Evolutionary conservation across 768 basidiomycete genomes (phyloP), one percentile per base, ranked within the genome.

Genomic region (Hygrophorus russula): DNA sequence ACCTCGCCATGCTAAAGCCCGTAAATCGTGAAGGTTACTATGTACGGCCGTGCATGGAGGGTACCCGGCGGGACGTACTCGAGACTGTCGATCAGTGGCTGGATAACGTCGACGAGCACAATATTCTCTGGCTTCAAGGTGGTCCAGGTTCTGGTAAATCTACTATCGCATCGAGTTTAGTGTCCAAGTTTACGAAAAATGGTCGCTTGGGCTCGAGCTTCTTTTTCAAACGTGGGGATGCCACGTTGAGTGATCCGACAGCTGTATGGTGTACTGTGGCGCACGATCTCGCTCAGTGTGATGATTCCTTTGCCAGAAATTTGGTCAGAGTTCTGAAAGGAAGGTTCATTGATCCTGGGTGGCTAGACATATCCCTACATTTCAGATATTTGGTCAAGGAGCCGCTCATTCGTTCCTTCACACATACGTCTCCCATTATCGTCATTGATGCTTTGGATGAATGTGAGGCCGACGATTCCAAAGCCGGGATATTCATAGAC

Each of bases 21-120:
- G 39, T 6, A 9, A n/a, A 29, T 24, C 10, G 39, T 14, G 13
- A n/a, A 14, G 37, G 37, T 3, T 29, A 41, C 18, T 20, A 29
- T 41, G 24, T 41, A n/a, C 39, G 8, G 24, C 10, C 24, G 13
- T 41, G 39, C 39, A 41, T 41, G 18, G 18, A 17, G 24, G 53
- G 48, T 18, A 58, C 56, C 1, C 53, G 56, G n/a, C 27, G 48
- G 33, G 38, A 39, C 2, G 39, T 56, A 6, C 46, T 58, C 17
- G 27, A 27, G n/a, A 32, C 36, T 14, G 47, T 57, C n/a, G 42
- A 55, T 17, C 13, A 37, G 1, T 61, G 51, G 33, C 65, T 67
- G 6, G 66, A 63, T 12, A 59, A 64, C 2, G 64, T 56, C 1
- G 58, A 61, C 0, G 52, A 48, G 7, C 48, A 43, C 10, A 55